These are phyloP conservation scores for Cyberlindnera maclurae DNA, from an alignment of 805 yeast genomes.

Conservation along the genomic window DNA sequence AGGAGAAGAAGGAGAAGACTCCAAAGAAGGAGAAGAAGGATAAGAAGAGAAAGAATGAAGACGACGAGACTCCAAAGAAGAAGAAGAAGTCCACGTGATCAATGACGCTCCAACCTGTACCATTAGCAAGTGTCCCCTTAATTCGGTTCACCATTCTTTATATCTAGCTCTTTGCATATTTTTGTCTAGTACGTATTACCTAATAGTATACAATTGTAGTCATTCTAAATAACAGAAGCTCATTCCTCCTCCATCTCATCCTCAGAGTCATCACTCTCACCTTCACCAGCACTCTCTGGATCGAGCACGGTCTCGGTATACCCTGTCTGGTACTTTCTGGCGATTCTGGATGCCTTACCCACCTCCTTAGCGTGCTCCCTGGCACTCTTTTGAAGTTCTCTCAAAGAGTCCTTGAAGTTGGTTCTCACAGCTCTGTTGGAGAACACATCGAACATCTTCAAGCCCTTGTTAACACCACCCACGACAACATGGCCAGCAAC, in stretches of 20 bases:
- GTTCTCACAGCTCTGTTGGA: slow-evolving; percentile 73
- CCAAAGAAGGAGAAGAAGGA: slow-evolving; percentile 23
- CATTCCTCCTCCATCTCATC: slow-evolving; percentile 14
- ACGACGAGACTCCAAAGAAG: slow-evolving; percentile 11
- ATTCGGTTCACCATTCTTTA: background rate
- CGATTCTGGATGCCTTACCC: slow-evolving; percentile 66
- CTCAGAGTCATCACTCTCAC: slow-evolving; percentile 43
- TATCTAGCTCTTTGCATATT: slow-evolving; percentile 1
- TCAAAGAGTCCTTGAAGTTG: slow-evolving; percentile 55
- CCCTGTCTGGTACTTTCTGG: slow-evolving; percentile 57
- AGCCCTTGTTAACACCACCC: slow-evolving; percentile 80
- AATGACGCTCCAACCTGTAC: slow-evolving; percentile 1
- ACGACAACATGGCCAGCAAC: slow-evolving; percentile 76
- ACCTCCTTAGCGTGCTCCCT: slow-evolving; percentile 44
- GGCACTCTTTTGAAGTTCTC: slow-evolving; percentile 46
- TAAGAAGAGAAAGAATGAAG: slow-evolving; percentile 10
- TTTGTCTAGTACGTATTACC: background rate
- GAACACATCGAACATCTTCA: slow-evolving; percentile 91
- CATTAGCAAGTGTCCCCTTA: slow-evolving; percentile 1
- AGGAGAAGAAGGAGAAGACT: slow-evolving; percentile 31
- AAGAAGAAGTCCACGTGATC: slow-evolving; percentile 3
- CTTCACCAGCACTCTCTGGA: slow-evolving; percentile 58
- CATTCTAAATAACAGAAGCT: background rate
- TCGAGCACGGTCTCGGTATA: slow-evolving; percentile 50
- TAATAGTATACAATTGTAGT: background rate